These are phyloP conservation scores for Saccharomyces hybrid DNA, from an alignment of 1,139 yeast species.

Conservation along the genomic window DNA sequence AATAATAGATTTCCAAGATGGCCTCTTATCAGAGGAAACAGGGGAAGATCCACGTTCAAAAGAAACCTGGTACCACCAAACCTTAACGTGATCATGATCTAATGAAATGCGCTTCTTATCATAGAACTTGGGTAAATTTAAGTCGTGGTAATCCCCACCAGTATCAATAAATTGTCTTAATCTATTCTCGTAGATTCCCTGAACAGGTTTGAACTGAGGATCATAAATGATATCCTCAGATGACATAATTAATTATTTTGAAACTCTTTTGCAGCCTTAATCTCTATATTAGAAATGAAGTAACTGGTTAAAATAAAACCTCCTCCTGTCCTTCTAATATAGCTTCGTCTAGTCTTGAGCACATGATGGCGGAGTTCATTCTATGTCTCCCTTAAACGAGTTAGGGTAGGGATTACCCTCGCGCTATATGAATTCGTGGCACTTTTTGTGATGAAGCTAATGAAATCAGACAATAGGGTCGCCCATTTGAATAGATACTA, in stretches of 20 bases:
- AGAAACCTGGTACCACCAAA: constrained; percentile 31
- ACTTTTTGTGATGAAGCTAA: neutral
- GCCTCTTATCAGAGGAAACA: constrained; percentile 43
- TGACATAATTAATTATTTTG: constrained; percentile 9
- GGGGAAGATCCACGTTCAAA: constrained; percentile 29
- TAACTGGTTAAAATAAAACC: neutral
- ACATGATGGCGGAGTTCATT: neutral
- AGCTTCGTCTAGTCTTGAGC: neutral
- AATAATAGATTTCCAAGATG: constrained; percentile 66
- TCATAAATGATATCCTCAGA: constrained; percentile 40
- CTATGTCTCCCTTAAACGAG: neutral
- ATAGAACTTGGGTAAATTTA: constrained; percentile 80
- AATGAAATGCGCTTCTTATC: constrained; percentile 45
- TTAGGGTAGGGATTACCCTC: neutral
- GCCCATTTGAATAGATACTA: neutral
- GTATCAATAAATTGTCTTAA: constrained; percentile 70
- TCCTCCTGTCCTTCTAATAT: neutral
- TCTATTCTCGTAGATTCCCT: constrained; percentile 67
- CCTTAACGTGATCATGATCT: constrained; percentile 24
- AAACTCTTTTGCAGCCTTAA: neutral
- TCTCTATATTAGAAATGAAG: neutral
- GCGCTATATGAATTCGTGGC: neutral
- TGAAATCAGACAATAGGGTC: neutral
- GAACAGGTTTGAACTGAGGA: constrained; percentile 80
- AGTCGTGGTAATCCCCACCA: constrained; percentile 60